phyloP scores from a whole-genome alignment of 148 eudicot species.

The Euryodendron excelsum region DNA sequence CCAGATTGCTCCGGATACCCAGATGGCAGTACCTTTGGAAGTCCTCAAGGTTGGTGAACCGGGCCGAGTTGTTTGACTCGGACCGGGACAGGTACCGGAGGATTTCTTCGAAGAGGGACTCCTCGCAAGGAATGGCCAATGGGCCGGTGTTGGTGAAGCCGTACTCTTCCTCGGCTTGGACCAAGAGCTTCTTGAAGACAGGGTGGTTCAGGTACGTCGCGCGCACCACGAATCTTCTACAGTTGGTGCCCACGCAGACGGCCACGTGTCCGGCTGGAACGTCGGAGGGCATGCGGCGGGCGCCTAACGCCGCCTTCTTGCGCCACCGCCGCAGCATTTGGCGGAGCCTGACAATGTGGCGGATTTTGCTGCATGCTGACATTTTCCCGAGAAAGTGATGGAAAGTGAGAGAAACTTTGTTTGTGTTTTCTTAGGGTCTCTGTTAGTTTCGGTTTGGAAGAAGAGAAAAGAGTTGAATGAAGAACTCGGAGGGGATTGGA shows the following conservation, averaged over 20 bases:
- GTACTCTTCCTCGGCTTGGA: constrained; percentile 67
- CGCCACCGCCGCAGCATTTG: constrained; percentile 70
- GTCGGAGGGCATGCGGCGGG: constrained; percentile 48
- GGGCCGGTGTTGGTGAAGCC: constrained; percentile 71
- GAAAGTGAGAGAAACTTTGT: not conserved
- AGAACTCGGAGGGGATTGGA: not conserved
- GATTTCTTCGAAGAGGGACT: constrained; percentile 64
- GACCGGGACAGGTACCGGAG: constrained; percentile 52
- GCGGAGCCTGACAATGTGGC: constrained; percentile 67
- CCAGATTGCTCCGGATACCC: constrained; percentile 26
- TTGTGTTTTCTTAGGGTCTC: not conserved
- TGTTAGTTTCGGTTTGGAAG: not conserved
- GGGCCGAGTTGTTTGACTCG: constrained; percentile 30
- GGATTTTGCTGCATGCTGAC: constrained; percentile 66
- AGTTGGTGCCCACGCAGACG: constrained; percentile 52
- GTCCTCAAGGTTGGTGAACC: constrained; percentile 57
- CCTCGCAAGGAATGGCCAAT: constrained; percentile 75
- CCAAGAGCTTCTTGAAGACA: constrained; percentile 49
- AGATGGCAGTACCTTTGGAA: constrained; percentile 56
- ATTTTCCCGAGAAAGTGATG: constrained; percentile 24
- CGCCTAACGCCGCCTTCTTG: constrained; percentile 38
- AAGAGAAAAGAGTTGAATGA: too few species aligned
- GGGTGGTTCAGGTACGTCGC: constrained; percentile 76
- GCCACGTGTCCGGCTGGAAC: constrained; percentile 88
- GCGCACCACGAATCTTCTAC: constrained; percentile 59